Percentiles rank a stretch among this genome's conserved stretches.
These are phyloP conservation scores for Lactuca sativa DNA, from an alignment of 129 eudicot species.

Conservation along the genomic window DNA sequence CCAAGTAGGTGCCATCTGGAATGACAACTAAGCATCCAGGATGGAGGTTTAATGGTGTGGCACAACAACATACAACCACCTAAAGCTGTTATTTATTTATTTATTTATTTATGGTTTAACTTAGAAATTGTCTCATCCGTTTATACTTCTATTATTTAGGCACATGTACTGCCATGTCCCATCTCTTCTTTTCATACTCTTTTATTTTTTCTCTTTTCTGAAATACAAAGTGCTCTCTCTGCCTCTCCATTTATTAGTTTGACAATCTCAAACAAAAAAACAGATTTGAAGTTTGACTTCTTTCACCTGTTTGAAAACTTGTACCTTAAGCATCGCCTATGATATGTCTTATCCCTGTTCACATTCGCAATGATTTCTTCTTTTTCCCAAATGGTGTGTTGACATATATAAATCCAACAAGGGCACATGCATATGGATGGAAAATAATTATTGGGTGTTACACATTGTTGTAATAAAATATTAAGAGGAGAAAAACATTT, in stretches of 20 bases:
- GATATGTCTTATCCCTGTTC: constrained; percentile 4
- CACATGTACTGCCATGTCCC: constrained; percentile 23
- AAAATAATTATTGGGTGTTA: constrained; percentile 15
- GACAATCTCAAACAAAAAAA: constrained; percentile 6
- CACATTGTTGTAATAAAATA: constrained; percentile 15
- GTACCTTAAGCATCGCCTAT: background rate
- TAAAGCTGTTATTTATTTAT: constrained; percentile 5
- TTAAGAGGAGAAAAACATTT: background rate
- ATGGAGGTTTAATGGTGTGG: constrained; percentile 29
- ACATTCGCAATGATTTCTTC: background rate
- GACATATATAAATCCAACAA: constrained; percentile 28
- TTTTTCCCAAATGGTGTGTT: constrained; percentile 18
- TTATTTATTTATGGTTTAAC: background rate
- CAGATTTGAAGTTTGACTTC: constrained; percentile 9
- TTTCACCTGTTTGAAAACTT: background rate
- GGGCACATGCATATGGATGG: constrained; percentile 31
- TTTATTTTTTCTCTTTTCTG: background rate
- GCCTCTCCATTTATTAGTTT: constrained; percentile 2
- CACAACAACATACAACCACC: constrained; percentile 20
- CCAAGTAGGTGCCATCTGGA: constrained; percentile 31
- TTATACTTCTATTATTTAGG: constrained; percentile 30
- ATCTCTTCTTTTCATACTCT: background rate
- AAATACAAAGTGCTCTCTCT: background rate
- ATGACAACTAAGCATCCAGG: constrained; percentile 35
- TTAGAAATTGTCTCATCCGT: background rate